Evolutionary conservation across 164 flowering plant species (phyloP).

Genomic region (grape (Vitis vinifera)): ASM3070453v1 NC_081810.1:7021501-7022000

Average conservation of each 20-base stretch:
- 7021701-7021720: slow-evolving; percentile 81
- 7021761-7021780: too few relatives aligned
- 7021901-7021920: too few relatives aligned
- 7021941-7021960: too few relatives aligned
- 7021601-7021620: slow-evolving; percentile 92
- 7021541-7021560: slow-evolving; percentile 79
- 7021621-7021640: slow-evolving; percentile 89
- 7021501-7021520: slow-evolving; percentile 93
- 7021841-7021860: too few relatives aligned
- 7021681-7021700: slow-evolving; percentile 94
- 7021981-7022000: too few relatives aligned
- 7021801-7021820: too few relatives aligned
- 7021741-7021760: slow-evolving; percentile 43
- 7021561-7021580: slow-evolving; percentile 47
- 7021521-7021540: slow-evolving; percentile 85
- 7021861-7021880: too few relatives aligned
- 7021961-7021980: too few relatives aligned
- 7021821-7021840: too few relatives aligned
- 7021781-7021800: too few relatives aligned
- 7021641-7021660: slow-evolving; percentile 88
- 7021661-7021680: slow-evolving; percentile 96
- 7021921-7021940: too few relatives aligned
- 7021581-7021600: slow-evolving; percentile 54
- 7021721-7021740: slow-evolving; percentile 83
- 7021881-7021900: too few relatives aligned